These are phyloP conservation scores for Pezicula neosporulosa DNA, from an alignment of 2,329 filamentous ascomycete genomes.

Conservation along the genomic window DNA sequence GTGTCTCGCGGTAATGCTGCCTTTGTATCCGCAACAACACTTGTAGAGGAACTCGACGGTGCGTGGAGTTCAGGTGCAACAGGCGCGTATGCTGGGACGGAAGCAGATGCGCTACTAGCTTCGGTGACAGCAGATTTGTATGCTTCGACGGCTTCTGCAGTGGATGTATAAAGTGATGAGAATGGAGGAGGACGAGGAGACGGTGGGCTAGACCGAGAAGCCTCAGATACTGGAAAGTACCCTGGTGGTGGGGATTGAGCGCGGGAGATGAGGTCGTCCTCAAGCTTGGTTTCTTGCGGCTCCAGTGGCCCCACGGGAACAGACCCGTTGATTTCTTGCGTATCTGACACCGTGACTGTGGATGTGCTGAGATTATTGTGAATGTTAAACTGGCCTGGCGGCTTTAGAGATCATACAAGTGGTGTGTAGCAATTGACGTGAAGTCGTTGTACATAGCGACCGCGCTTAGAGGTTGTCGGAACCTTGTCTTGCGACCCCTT, in stretches of 20 bases:
- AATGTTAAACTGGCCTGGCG: not conserved
- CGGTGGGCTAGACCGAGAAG: constrained; percentile 42
- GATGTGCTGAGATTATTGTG: constrained; percentile 1
- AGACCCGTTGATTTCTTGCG: constrained; percentile 41
- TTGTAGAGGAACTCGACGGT: constrained; percentile 30
- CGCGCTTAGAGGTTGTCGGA: too few relatives aligned
- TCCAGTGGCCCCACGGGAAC: constrained; percentile 28
- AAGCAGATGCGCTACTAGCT: constrained; percentile 26
- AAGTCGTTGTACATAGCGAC: too few relatives aligned
- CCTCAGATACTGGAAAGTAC: constrained; percentile 49
- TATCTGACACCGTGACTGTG: constrained; percentile 45
- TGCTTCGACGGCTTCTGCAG: constrained; percentile 31
- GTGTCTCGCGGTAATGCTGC: constrained; percentile 77
- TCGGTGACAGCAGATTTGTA: constrained; percentile 34
- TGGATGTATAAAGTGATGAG: constrained; percentile 53
- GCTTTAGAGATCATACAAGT: not conserved
- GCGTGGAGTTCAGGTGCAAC: constrained; percentile 32
- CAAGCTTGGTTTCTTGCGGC: constrained; percentile 30
- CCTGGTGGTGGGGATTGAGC: constrained; percentile 54
- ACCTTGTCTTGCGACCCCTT: too few relatives aligned
- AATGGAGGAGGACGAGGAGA: constrained; percentile 53
- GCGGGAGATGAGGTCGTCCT: constrained; percentile 29
- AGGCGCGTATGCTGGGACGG: constrained; percentile 53
- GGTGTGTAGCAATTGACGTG: too few relatives aligned
- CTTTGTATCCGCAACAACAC: constrained; percentile 72